Evolutionary conservation across 2,329 filamentous ascomycete species (phyloP).

Genomic region (Ophiostoma angusticollis): DNA sequence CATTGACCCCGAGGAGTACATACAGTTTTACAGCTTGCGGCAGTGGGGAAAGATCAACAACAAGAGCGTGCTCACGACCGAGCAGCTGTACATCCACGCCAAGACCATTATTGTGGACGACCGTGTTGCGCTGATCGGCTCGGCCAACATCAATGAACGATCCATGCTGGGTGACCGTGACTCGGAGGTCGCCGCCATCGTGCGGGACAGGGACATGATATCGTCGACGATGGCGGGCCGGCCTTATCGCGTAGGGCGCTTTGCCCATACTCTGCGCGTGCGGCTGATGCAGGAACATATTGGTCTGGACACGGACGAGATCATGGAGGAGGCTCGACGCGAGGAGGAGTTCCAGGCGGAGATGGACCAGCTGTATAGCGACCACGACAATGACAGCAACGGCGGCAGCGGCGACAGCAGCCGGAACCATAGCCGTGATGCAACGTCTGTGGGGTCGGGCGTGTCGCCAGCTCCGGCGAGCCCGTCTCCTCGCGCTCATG

Average conservation of each 20-base stretch:
- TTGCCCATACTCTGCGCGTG: constrained; percentile 84
- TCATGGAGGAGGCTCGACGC: constrained; percentile 65
- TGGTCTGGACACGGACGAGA: constrained; percentile 86
- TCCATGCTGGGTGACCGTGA: constrained; percentile 89
- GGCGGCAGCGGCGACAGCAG: not conserved
- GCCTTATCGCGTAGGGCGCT: constrained; percentile 80
- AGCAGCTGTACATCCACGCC: constrained; percentile 96
- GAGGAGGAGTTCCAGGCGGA: constrained; percentile 40
- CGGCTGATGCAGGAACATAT: constrained; percentile 94
- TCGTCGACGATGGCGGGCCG: constrained; percentile 82
- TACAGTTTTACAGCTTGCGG: constrained; percentile 84
- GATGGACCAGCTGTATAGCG: constrained; percentile 48
- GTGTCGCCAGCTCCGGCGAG: constrained; percentile 12
- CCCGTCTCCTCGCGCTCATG: not conserved
- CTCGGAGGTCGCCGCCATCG: constrained; percentile 80
- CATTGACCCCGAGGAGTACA: constrained; percentile 90
- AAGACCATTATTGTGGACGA: constrained; percentile 97
- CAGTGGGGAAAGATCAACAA: constrained; percentile 86
- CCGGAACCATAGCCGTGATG: no score
- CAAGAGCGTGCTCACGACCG: constrained; percentile 72
- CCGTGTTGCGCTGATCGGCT: constrained; percentile 83
- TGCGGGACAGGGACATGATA: constrained; percentile 87
- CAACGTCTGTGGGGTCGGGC: constrained; percentile 15
- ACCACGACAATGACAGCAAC: constrained; percentile 34
- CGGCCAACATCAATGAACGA: constrained; percentile 96